Evolutionary conservation across 305 asterid genomes (phyloP).

Genomic region (Withania somnifera): DNA sequence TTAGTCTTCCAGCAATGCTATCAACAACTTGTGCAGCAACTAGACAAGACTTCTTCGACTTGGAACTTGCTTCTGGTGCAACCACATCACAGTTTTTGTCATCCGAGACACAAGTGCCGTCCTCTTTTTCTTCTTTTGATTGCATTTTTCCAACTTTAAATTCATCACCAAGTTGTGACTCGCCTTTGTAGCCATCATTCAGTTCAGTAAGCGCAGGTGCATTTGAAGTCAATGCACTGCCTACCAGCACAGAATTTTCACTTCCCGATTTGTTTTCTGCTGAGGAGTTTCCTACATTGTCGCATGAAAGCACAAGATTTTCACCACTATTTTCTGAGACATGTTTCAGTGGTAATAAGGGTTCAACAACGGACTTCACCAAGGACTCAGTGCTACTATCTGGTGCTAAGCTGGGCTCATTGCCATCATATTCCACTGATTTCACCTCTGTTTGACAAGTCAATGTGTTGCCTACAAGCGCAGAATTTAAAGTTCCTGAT

Average conservation of each 20-base stretch:
- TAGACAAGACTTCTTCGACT: slow-evolving; percentile 24
- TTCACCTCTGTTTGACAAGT: slow-evolving; percentile 5
- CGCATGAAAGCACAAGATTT: neutral
- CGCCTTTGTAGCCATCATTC: neutral
- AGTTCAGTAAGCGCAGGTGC: neutral
- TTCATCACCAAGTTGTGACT: neutral
- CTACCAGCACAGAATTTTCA: neutral
- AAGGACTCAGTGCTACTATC: slow-evolving; percentile 9
- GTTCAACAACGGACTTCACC: slow-evolving; percentile 5
- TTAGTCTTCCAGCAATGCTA: slow-evolving; percentile 43
- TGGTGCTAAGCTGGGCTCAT: slow-evolving; percentile 3
- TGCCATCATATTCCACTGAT: neutral
- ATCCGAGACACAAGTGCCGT: neutral
- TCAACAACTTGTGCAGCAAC: slow-evolving; percentile 24
- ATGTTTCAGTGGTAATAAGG: slow-evolving; percentile 2
- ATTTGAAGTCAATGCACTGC: neutral
- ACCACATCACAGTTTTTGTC: neutral
- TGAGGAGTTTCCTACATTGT: neutral
- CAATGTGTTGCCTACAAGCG: neutral
- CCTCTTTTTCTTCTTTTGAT: slow-evolving; percentile 15
- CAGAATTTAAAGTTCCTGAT: neutral
- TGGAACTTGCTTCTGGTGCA: slow-evolving; percentile 22
- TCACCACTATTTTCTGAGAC: slow-evolving; percentile 11
- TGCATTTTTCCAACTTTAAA: neutral
- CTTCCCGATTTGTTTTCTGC: neutral